Conservation (phyloP, 176 grass and related monocot genomes). For the Oryza glumipatula region DNA sequence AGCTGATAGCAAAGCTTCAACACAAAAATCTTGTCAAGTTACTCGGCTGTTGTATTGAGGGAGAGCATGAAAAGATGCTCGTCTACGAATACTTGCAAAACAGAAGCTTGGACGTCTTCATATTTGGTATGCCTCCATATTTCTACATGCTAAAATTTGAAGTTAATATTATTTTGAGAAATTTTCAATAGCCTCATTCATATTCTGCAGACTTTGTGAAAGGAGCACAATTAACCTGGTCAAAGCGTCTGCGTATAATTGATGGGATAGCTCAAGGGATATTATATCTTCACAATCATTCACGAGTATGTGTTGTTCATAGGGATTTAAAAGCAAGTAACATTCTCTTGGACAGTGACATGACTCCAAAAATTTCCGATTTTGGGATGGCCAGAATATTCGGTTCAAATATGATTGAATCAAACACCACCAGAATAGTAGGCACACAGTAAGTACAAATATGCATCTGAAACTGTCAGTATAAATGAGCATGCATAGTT, state of each 20-base stretch:
- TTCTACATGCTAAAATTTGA: not conserved
- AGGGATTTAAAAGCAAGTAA: conserved; percentile 79
- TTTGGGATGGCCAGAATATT: conserved; percentile 70
- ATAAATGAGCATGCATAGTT: not conserved
- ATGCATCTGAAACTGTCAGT: conserved; percentile 5
- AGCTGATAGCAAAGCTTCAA: conserved; percentile 46
- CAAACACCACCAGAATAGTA: conserved; percentile 62
- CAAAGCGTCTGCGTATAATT: conserved; percentile 45
- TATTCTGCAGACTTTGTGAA: conserved; percentile 33
- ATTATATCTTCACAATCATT: conserved; percentile 69
- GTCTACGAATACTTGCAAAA: conserved; percentile 63
- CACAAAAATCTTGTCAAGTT: conserved; percentile 46
- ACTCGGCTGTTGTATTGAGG: conserved; percentile 28
- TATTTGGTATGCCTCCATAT: conserved; percentile 35
- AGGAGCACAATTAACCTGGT: conserved; percentile 39
- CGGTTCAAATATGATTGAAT: conserved; percentile 44
- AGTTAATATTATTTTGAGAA: not conserved
- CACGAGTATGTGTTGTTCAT: conserved; percentile 58
- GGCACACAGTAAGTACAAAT: conserved; percentile 58
- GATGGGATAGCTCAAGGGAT: conserved; percentile 62
- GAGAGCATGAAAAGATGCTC: conserved; percentile 47
- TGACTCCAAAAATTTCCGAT: conserved; percentile 74
- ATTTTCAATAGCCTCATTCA: not conserved
- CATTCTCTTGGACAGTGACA: conserved; percentile 61
- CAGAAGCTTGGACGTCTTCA: conserved; percentile 55